Evolutionary conservation across 495 filamentous ascomycete genomes (phyloP).

Genomic region (Tuber aestivum): DNA sequence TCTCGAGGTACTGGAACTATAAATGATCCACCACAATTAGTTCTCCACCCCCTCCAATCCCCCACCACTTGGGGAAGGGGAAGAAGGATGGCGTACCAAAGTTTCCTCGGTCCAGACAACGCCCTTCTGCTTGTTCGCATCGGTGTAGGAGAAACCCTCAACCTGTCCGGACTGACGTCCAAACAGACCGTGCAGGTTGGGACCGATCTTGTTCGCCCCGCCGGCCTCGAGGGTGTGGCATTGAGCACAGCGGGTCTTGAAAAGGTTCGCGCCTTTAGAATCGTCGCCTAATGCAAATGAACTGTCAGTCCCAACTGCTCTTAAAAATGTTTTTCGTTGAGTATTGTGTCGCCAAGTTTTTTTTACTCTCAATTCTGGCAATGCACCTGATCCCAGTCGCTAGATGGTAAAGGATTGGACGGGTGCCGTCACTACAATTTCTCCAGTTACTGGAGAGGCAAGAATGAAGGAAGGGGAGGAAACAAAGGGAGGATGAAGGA

Average conservation of each 20-base stretch:
- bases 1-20: constrained; percentile 82
- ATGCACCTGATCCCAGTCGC: background rate
- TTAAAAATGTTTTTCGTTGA: background rate
- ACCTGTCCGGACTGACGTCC: constrained; percentile 88
- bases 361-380: background rate
- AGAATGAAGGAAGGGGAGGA: background rate
- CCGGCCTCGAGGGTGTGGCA: constrained; percentile 88
- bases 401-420: background rate
- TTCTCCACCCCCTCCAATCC: background rate
- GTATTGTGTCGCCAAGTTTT: background rate
- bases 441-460: background rate
- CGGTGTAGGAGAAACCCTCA: constrained; percentile 94
- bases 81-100: constrained; percentile 58
- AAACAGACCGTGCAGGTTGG: constrained; percentile 94
- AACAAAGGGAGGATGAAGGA: background rate
- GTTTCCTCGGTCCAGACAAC: constrained; percentile 80
- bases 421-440: background rate
- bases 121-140: constrained; percentile 97
- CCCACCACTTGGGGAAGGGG: background rate
- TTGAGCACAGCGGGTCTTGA: constrained; percentile 98
- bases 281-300: constrained; percentile 61
- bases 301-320: background rate
- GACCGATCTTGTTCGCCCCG: constrained; percentile 95
- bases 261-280: constrained; percentile 97
- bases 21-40: constrained; percentile 35